Evolutionary conservation across 257 asterid species (phyloP).

Genomic region (Solanum bulbocastanum): DNA sequence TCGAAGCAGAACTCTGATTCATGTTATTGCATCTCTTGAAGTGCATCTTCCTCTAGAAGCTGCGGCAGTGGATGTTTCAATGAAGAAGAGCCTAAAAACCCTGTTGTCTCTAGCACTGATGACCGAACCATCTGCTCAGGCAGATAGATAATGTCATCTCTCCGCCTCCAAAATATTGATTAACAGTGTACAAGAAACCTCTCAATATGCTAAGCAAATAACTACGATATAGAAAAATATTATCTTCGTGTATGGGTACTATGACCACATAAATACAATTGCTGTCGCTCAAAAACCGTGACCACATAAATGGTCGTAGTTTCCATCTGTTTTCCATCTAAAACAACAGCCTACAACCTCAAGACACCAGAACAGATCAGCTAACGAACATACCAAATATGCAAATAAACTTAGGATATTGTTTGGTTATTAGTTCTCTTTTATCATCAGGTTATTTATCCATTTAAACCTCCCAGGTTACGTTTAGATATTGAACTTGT

Average conservation of each 20-base stretch:
- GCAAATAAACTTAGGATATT: neutral
- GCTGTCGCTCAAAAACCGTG: neutral
- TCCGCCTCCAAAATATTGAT: neutral
- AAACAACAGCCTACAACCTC: neutral
- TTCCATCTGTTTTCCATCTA: neutral
- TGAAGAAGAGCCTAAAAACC: slow-evolving; percentile 29
- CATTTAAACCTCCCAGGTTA: neutral
- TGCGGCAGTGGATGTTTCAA: slow-evolving; percentile 23
- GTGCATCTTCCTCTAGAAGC: slow-evolving; percentile 41
- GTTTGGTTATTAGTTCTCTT: neutral
- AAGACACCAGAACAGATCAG: neutral
- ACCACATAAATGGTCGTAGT: neutral
- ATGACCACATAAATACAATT: neutral
- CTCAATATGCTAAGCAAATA: neutral
- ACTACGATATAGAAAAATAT: neutral
- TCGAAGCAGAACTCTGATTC: neutral
- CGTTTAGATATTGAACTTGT: neutral
- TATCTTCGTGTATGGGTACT: neutral
- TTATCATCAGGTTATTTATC: neutral
- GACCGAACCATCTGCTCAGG: slow-evolving; percentile 66
- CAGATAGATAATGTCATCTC: neutral
- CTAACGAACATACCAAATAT: neutral
- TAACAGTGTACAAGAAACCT: neutral
- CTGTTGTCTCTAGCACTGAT: slow-evolving; percentile 45
- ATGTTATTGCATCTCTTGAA: slow-evolving; percentile 35